Conservation (phyloP, 345 rosid species). For the Bruguiera parviflora region DNA sequence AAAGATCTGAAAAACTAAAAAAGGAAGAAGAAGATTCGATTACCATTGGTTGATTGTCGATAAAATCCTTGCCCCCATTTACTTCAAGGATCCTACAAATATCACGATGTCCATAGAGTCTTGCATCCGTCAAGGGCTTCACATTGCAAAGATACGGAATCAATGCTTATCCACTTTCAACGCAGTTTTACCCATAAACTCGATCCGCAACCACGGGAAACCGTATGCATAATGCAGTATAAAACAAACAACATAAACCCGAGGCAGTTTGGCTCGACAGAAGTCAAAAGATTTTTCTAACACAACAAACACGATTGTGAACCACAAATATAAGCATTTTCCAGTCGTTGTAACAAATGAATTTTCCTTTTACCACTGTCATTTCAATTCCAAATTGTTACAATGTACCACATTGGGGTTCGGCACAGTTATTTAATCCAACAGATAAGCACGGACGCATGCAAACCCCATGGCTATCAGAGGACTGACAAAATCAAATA, state of each 20-base stretch:
- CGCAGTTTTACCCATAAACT: background rate
- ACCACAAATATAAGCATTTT: too few relatives aligned
- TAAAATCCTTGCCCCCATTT: conserved; percentile 50
- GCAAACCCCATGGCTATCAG: too few relatives aligned
- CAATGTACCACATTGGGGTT: background rate
- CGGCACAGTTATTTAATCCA: background rate
- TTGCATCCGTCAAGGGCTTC: conserved; percentile 66
- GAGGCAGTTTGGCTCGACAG: too few relatives aligned
- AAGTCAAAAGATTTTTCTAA: too few relatives aligned
- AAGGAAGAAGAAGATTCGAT: conserved; percentile 3
- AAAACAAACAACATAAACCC: too few relatives aligned
- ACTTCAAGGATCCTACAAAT: conserved; percentile 69
- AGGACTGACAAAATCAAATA: background rate
- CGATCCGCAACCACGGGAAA: too few relatives aligned
- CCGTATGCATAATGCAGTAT: too few relatives aligned
- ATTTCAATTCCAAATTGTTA: too few relatives aligned
- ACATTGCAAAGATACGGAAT: conserved; percentile 5
- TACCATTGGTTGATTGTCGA: conserved; percentile 47
- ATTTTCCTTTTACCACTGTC: too few relatives aligned
- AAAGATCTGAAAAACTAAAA: background rate
- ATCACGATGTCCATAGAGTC: conserved; percentile 51
- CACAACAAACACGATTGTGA: too few relatives aligned
- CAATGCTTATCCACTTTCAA: background rate
- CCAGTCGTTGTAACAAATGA: too few relatives aligned
- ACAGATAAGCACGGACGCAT: too few relatives aligned